phyloP scores from a whole-genome alignment of 345 rosid species.

The Eutrema japonicum region DNA sequence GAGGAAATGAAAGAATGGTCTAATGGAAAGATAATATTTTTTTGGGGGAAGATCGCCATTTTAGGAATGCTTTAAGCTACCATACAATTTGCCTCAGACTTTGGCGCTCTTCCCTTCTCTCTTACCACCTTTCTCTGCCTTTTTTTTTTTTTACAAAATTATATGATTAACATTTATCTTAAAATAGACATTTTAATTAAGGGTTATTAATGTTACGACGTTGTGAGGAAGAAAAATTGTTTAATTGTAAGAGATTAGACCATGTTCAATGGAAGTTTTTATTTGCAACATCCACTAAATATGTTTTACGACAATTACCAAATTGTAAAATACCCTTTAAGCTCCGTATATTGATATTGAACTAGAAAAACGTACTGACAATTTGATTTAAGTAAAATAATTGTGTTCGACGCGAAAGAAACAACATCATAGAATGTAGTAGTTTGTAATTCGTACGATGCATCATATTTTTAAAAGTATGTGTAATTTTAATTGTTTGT shows the following conservation, averaged over 20 bases:
- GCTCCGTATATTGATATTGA: constrained; percentile 4
- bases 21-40: constrained; percentile 35
- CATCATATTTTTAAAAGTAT: background rate
- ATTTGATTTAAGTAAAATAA: background rate
- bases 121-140: constrained; percentile 51
- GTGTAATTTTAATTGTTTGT: background rate
- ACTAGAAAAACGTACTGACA: constrained; percentile 10
- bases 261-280: constrained; percentile 5
- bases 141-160: background rate
- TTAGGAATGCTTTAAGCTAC: constrained; percentile 55
- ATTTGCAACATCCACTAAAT: background rate
- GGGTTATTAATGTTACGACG: constrained; percentile 6
- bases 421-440: background rate
- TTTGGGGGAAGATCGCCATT: constrained; percentile 35
- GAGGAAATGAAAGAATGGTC: constrained; percentile 28
- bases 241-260: background rate
- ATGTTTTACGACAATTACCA: constrained; percentile 1
- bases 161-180: constrained; percentile 31
- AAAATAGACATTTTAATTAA: constrained; percentile 35
- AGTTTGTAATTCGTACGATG: constrained; percentile 3
- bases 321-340: background rate
- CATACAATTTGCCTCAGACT: constrained; percentile 53
- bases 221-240: constrained; percentile 17
- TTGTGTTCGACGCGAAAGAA: background rate
- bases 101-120: constrained; percentile 60